Evolutionary conservation across 2,329 filamentous ascomycete genomes (phyloP).

Genomic region (Pyrenophora teres): DNA sequence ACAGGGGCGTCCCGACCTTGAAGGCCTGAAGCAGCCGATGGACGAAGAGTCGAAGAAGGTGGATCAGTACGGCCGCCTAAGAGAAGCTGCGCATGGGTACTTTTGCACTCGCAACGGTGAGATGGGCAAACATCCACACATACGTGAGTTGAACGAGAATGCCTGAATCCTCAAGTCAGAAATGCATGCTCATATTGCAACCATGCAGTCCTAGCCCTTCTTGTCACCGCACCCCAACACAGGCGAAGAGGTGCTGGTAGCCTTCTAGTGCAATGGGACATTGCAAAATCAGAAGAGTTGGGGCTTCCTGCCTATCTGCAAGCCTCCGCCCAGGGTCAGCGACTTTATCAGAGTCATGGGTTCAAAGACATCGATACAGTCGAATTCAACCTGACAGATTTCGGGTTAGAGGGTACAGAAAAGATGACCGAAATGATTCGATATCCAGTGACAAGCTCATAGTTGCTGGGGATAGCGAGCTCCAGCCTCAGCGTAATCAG

Average conservation of each 20-base stretch:
- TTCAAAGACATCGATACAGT: neutral
- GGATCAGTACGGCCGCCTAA: constrained; percentile 1
- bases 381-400: neutral
- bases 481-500: no score
- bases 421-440: neutral
- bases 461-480: no score
- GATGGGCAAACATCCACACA: neutral
- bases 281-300: neutral
- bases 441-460: neutral
- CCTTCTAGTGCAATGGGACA: neutral
- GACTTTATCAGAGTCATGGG: neutral
- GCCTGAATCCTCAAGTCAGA: neutral
- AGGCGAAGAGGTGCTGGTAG: neutral
- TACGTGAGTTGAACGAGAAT: neutral
- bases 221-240: neutral
- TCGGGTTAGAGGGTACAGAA: neutral
- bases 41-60: neutral
- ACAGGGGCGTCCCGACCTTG: neutral
- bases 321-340: neutral
- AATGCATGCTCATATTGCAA: neutral
- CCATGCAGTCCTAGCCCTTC: neutral
- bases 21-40: constrained; percentile 1
- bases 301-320: neutral
- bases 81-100: constrained; percentile 3
- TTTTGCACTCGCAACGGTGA: constrained; percentile 1